Conservation (phyloP, 1,284 basidiomycete species). For the Coriolopsis trogii region DNA sequence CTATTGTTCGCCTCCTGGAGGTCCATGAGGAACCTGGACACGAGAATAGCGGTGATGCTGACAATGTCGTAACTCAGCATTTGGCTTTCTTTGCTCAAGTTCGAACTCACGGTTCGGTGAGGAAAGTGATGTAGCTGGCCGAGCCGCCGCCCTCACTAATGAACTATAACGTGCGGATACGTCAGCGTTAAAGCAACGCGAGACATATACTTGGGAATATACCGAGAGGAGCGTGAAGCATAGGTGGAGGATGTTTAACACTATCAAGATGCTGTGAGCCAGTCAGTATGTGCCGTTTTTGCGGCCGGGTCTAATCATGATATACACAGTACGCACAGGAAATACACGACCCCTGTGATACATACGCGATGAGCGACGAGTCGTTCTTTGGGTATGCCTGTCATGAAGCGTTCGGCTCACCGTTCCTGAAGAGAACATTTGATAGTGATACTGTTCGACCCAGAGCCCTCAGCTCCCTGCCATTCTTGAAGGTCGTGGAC, state of each 20-base stretch:
- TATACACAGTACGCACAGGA: neutral
- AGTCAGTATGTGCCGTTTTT: neutral
- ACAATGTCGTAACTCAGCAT: neutral
- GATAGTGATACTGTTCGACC: neutral
- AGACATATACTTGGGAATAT: too few species aligned
- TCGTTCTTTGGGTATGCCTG: too few species aligned
- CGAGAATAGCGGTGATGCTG: constrained; percentile 3
- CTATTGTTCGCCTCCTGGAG: constrained; percentile 5
- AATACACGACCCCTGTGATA: constrained; percentile 1
- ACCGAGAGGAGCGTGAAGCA: constrained; percentile 3
- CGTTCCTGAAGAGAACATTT: constrained; percentile 1
- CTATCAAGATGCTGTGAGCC: neutral
- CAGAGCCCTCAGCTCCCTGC: neutral
- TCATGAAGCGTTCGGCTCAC: too few species aligned
- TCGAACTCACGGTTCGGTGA: constrained; percentile 4
- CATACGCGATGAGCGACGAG: too few species aligned
- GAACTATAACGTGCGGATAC: too few species aligned
- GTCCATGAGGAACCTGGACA: constrained; percentile 6
- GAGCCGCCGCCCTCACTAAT: too few species aligned
- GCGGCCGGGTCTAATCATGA: too few species aligned
- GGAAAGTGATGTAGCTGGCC: constrained; percentile 7
- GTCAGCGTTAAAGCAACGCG: too few species aligned
- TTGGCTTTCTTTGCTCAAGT: neutral
- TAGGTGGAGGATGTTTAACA: constrained; percentile 5
- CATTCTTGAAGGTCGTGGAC: neutral